Evolutionary conservation across 352 stramenopile species (phyloP).

Genomic region (Pythium volutum): DNA sequence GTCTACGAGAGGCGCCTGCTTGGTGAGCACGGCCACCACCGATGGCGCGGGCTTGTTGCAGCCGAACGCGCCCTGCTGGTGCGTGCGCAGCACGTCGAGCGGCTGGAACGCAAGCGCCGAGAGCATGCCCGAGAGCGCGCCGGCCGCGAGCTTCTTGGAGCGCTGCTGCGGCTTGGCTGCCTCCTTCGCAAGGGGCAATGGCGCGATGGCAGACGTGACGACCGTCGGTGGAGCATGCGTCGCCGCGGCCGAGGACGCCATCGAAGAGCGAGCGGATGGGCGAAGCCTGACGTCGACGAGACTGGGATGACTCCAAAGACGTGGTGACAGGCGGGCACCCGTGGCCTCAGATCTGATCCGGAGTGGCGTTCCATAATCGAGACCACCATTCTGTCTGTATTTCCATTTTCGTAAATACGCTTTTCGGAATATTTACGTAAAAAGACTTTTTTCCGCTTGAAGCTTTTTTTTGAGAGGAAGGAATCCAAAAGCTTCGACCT

Average conservation of each 20-base stretch:
- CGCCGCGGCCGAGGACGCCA: slow-evolving; percentile 3
- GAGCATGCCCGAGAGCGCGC: slow-evolving; percentile 71
- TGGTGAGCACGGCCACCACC: slow-evolving; percentile 2
- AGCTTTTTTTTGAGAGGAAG: neutral
- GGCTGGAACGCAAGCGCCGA: slow-evolving; percentile 84
- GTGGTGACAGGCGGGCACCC: neutral
- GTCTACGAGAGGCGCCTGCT: slow-evolving; percentile 13
- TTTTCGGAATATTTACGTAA: neutral
- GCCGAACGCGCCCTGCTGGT: slow-evolving; percentile 80
- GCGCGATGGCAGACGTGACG: neutral
- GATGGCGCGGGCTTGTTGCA: slow-evolving; percentile 1
- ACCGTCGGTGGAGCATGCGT: slow-evolving; percentile 21
- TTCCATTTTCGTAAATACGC: slow-evolving; percentile 8
- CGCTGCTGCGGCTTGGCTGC: slow-evolving; percentile 27
- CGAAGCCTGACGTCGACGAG: slow-evolving; percentile 19
- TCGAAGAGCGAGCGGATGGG: neutral
- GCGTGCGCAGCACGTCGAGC: slow-evolving; percentile 80
- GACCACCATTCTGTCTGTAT: neutral
- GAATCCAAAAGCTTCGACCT: neutral
- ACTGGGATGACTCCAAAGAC: neutral
- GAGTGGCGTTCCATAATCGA: neutral
- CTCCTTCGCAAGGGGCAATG: neutral
- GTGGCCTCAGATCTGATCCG: slow-evolving; percentile 7
- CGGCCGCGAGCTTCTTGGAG: slow-evolving; percentile 69
- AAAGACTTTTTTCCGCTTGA: neutral